phyloP scores from a whole-genome alignment of 2,329 filamentous ascomycete species.

The Epichloe aotearoae region DNA sequence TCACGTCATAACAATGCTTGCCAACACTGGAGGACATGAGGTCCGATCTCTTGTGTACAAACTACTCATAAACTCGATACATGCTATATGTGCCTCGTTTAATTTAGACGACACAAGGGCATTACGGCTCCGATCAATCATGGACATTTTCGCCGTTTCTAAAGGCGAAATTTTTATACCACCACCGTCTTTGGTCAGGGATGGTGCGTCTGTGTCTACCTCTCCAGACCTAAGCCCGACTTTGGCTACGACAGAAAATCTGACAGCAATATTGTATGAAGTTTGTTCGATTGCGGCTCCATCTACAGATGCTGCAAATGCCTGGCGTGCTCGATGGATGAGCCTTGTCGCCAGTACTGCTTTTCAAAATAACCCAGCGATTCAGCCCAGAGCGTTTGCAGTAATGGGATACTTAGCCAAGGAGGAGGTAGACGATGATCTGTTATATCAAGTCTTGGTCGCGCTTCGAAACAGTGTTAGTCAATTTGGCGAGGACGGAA shows the following conservation, averaged over 20 bases:
- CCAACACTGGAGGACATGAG: slow-evolving; percentile 47
- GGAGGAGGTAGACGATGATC: slow-evolving; percentile 60
- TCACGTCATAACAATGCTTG: slow-evolving; percentile 57
- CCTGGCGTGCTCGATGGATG: slow-evolving; percentile 62
- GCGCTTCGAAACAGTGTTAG: slow-evolving; percentile 50
- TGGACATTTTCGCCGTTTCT: slow-evolving; percentile 47
- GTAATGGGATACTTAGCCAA: slow-evolving; percentile 59
- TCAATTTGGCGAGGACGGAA: slow-evolving; percentile 51
- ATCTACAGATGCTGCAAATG: slow-evolving; percentile 50
- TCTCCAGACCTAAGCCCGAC: slow-evolving; percentile 38
- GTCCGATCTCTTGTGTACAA: slow-evolving; percentile 47
- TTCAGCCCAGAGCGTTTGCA: slow-evolving; percentile 55
- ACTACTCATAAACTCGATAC: slow-evolving; percentile 52
- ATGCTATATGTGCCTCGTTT: slow-evolving; percentile 55
- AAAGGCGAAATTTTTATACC: slow-evolving; percentile 44
- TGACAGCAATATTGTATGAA: slow-evolving; percentile 50
- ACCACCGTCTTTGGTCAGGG: slow-evolving; percentile 30
- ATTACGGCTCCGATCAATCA: slow-evolving; percentile 39
- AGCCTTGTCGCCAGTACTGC: slow-evolving; percentile 59
- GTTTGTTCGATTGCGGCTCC: slow-evolving; percentile 50
- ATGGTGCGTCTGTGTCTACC: slow-evolving; percentile 41
- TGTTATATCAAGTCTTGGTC: slow-evolving; percentile 58
- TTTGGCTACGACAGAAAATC: slow-evolving; percentile 44
- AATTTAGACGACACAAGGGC: slow-evolving; percentile 45
- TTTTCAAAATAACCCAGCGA: slow-evolving; percentile 60